Evolutionary conservation across 441 rosid species (phyloP).

Genomic region (Macaranga tanarius): DNA sequence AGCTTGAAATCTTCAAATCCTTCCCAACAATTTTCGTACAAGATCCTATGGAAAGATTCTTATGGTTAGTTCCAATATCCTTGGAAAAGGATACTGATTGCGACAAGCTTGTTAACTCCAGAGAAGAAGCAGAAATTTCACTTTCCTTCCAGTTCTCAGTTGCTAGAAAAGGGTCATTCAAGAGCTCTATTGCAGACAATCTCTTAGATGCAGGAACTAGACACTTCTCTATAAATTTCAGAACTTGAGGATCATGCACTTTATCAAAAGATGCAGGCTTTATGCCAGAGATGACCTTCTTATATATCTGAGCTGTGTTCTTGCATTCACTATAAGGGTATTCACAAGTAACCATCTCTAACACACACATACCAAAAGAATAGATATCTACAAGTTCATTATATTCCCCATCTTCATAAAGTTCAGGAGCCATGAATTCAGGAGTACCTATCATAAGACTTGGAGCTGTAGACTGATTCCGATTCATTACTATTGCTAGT

Average conservation of each 20-base stretch:
- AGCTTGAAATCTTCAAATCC: too few relatives aligned
- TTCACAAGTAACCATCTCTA: conserved; percentile 81
- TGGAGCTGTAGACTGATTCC: conserved; percentile 59
- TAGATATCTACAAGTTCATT: conserved; percentile 79
- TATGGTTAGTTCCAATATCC: conserved; percentile 52
- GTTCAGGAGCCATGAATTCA: conserved; percentile 92
- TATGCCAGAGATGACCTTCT: conserved; percentile 73
- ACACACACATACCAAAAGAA: conserved; percentile 82
- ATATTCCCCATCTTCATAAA: conserved; percentile 70
- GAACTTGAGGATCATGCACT: conserved; percentile 65
- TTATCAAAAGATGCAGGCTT: conserved; percentile 73
- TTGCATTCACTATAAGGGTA: conserved; percentile 75
- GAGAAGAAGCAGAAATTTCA: conserved; percentile 10
- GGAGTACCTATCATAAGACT: conserved; percentile 78
- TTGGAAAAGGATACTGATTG: conserved; percentile 48
- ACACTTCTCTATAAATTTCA: conserved; percentile 80
- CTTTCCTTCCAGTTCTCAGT: conserved; percentile 44
- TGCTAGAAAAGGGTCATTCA: conserved; percentile 68
- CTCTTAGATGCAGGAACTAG: conserved; percentile 64
- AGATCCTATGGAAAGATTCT: conserved; percentile 28
- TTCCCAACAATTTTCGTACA: too few relatives aligned
- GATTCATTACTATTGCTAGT: conserved; percentile 65
- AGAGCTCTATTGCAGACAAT: conserved; percentile 64
- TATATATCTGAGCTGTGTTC: conserved; percentile 73
- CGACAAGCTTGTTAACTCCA: conserved; percentile 30